Evolutionary conservation across 2,329 filamentous ascomycete species (phyloP).

Genomic region (Hymenoscyphus occultus): DNA sequence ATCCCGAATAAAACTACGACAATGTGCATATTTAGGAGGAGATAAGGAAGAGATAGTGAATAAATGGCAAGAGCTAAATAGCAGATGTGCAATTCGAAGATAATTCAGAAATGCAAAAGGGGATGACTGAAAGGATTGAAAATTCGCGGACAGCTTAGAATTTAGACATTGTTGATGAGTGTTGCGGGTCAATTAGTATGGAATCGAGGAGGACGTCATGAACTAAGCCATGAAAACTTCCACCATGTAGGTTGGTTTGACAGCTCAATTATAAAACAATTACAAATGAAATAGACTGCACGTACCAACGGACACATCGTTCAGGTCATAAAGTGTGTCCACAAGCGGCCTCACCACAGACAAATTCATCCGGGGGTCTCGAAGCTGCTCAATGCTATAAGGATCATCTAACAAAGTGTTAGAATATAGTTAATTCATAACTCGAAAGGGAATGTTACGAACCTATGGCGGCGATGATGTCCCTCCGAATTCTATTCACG

Average conservation of each 20-base stretch:
- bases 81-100: too few relatives aligned
- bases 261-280: background rate
- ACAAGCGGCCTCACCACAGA: constrained; percentile 75
- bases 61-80: too few relatives aligned
- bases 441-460: constrained; percentile 40
- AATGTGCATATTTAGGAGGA: too few relatives aligned
- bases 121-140: too few relatives aligned
- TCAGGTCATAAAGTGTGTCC: constrained; percentile 75
- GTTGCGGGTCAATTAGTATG: too few relatives aligned
- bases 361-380: constrained; percentile 73
- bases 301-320: constrained; percentile 74
- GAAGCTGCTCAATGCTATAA: constrained; percentile 71
- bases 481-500: constrained; percentile 50
- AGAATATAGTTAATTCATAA: background rate
- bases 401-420: constrained; percentile 50
- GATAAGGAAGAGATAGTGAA: too few relatives aligned
- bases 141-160: too few relatives aligned
- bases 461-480: constrained; percentile 62
- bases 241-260: background rate
- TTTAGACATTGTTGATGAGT: too few relatives aligned
- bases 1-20: too few relatives aligned
- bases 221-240: too few relatives aligned
- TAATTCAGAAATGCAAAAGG: too few relatives aligned
- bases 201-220: too few relatives aligned
- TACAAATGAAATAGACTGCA: constrained; percentile 6